Evolutionary conservation across 2,329 filamentous ascomycete species (phyloP), one percentile per base, ranked within the genome.

Genomic region (Aspergillus sp.): DNA sequence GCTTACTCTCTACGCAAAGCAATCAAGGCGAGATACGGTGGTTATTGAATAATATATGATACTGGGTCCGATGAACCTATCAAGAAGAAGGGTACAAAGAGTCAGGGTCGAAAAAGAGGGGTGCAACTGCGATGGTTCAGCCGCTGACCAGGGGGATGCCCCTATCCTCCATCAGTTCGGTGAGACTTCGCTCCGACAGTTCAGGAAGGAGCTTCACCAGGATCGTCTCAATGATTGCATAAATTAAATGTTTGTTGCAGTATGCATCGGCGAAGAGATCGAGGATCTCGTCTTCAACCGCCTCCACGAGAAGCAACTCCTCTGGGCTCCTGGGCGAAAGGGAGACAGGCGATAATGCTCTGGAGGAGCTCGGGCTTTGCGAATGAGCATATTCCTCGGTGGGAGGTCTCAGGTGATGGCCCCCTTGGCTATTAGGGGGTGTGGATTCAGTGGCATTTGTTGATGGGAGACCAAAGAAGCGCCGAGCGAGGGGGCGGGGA

Each of bases 221-320:
- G 2, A 96, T 69, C 53, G 93, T 74, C 74, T 99, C 94, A 31
- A 97, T 75, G 45, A 94, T 78, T 42, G 84, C 80, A 66, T 96
- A 96, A 61, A 96, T 77, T 29, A 97, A 76, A 74, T 97, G 91
- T 75, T 92, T 95, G 74, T 99, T 99, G 73, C 91, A 88, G 74
- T 96, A 96, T 47, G 82, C 78, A 71, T 97, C 91, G 14, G 82
- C 83, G 60, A 96, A 87, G 34, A 92, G 78, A 62, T 88, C 84
- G 44, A 97, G 78, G 43, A 91, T 76, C 20, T 77, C 75, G 49
- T 80, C 75, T 64, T 86, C 83, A 58, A 90, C 80, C 61, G 87
- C 81, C 55, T 75, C 71, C 42, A 84, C 71, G 53, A 85, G 76
- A 45, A 73, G 74, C 56, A 76, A 73, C 48, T 82, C 76, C 19